Evolutionary conservation across 2,329 filamentous ascomycete genomes (phyloP), one percentile per base, ranked within the genome.

Genomic region (Monilinia aucupariae): DNA sequence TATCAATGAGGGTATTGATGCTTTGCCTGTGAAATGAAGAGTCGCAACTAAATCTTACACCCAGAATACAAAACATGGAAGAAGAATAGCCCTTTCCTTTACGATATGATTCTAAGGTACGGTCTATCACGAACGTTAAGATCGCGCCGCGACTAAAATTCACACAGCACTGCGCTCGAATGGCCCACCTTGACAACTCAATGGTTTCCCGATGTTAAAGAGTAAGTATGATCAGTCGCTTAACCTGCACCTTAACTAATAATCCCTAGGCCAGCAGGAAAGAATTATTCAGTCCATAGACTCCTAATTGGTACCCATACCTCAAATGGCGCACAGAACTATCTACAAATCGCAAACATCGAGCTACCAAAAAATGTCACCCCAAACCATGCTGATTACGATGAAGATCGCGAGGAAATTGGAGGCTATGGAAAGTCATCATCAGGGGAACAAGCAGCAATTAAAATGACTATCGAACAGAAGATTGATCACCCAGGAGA

Each of bases 21-120:
- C 22, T 27, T n/a, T 17, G 15, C n/a, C 43, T 34, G 10, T 25
- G 41, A 45, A 45, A 59, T 34, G n/a, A 27, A 30, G 5, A 49
- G 27, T 27, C 64, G 22, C 61, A 6, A 41, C 17, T 54, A 51
- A 17, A 59, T 49, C 43, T 48, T 71, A 22, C 49, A 12, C 25
- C 25, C 30, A 92, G 94, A 99, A 76, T 99, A 99, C 84, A 99
- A 99, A 77, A 97, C 93, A 69, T 99, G 94, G 94, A 99, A 99
- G 83, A 99, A 99, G 82, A 99, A 99, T 78, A 91, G 90, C 68
- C 92, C 94, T 4, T 97, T 97, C 74, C 88, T 99, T 71, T 99
- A 99, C 76, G 94, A 99, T 76, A 91, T 97, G 86, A 94, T 99
- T 68, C 82, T 97, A 67, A 92, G 87, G 86, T 87, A 76, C 68